These are phyloP conservation scores for Spizellomyces punctatus DNA, from an alignment of 192 early-diverging fungal genomes.

Conservation along the genomic window DNA sequence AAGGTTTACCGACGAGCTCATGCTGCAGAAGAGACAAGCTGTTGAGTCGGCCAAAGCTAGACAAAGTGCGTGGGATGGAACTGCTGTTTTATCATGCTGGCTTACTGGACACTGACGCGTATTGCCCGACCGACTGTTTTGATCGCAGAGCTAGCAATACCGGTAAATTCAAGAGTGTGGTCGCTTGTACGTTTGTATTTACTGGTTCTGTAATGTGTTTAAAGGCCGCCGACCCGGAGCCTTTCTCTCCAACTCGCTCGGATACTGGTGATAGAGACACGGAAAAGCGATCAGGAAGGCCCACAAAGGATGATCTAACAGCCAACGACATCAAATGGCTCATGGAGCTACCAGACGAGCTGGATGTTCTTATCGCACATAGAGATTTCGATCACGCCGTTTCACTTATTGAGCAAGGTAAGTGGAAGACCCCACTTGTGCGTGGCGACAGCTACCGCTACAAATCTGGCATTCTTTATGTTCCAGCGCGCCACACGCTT, in stretches of 20 bases:
- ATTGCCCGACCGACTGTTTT: no score
- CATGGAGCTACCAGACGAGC: slow-evolving; percentile 77
- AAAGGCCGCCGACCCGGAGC: not conserved
- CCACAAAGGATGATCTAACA: slow-evolving; percentile 15
- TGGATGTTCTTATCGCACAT: slow-evolving; percentile 92
- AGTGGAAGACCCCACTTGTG: slow-evolving; percentile 5
- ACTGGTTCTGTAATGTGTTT: no score
- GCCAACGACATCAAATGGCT: slow-evolving; percentile 55
- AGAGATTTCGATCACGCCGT: slow-evolving; percentile 89
- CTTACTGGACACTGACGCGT: no score
- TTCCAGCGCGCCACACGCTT: slow-evolving; percentile 21
- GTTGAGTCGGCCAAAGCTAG: slow-evolving; percentile 22
- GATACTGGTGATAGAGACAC: slow-evolving; percentile 11
- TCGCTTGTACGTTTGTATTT: no score
- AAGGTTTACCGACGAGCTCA: slow-evolving; percentile 61
- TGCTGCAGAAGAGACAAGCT: slow-evolving; percentile 41
- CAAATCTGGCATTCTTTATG: not conserved
- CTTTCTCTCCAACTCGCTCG: not conserved
- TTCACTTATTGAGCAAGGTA: slow-evolving; percentile 66
- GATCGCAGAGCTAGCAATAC: no score
- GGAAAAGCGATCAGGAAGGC: slow-evolving; percentile 3
- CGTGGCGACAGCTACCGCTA: not conserved
- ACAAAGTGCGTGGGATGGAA: not conserved
- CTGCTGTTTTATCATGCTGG: no score
- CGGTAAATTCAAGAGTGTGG: no score